phyloP scores from a whole-genome alignment of 2,329 filamentous ascomycete species.

The Daldinia sp. region DNA sequence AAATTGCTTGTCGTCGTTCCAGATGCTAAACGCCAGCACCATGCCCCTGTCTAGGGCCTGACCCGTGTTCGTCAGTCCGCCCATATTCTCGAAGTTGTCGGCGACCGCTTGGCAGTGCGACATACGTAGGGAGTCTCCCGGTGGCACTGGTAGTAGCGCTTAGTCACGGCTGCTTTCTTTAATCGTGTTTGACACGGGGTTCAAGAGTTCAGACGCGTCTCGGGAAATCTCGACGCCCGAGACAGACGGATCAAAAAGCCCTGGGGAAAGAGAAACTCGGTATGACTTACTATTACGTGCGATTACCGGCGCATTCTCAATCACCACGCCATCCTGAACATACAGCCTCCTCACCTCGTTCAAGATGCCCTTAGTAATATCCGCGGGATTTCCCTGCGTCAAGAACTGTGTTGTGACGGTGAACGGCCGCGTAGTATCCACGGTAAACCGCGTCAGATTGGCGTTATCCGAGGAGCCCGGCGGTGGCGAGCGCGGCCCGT shows the following conservation, averaged over 20 bases:
- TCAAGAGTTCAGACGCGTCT: not conserved
- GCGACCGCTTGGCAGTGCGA: slow-evolving; percentile 38
- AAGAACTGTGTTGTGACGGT: slow-evolving; percentile 44
- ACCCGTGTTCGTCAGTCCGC: slow-evolving; percentile 53
- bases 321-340: slow-evolving; percentile 56
- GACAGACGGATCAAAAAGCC: not conserved
- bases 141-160: slow-evolving; percentile 25
- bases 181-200: not conserved
- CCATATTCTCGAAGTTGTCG: slow-evolving; percentile 44
- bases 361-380: slow-evolving; percentile 38
- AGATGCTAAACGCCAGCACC: slow-evolving; percentile 63
- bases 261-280: not conserved
- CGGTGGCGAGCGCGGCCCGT: slow-evolving; percentile 27
- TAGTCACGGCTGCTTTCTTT: not conserved
- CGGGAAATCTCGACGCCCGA: not conserved
- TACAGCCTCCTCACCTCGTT: slow-evolving; percentile 59
- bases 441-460: slow-evolving; percentile 19
- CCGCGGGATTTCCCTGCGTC: slow-evolving; percentile 41
- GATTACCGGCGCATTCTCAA: slow-evolving; percentile 50
- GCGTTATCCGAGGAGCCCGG: not conserved
- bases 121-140: slow-evolving; percentile 40
- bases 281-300: slow-evolving; percentile 6
- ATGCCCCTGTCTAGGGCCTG: slow-evolving; percentile 57
- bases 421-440: slow-evolving; percentile 44
- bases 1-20: slow-evolving; percentile 61